Evolutionary conservation across 2,329 filamentous ascomycete genomes (phyloP).

Genomic region (Orbilia blumenaviensis): DNA sequence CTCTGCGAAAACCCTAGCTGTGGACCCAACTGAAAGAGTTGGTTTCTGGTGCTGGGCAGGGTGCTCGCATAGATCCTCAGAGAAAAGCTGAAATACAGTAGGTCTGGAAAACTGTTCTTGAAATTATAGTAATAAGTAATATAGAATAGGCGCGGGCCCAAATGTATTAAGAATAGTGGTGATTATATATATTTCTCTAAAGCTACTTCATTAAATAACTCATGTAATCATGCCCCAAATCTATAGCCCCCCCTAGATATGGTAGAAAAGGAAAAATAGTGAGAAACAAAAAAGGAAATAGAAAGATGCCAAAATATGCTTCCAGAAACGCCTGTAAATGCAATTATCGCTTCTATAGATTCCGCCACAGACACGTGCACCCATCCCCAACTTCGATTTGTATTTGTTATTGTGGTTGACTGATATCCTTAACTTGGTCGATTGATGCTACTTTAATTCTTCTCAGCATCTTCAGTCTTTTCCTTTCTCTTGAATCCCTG

Average conservation of each 20-base stretch:
- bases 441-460: not conserved
- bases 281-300: not conserved
- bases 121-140: too few species aligned
- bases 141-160: too few species aligned
- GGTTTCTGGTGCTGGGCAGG: too few species aligned
- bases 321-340: constrained; percentile 24
- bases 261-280: not conserved
- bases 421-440: too few species aligned
- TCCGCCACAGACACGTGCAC: not conserved
- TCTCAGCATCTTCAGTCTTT: constrained; percentile 51
- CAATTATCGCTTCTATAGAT: not conserved
- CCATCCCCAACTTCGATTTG: not conserved
- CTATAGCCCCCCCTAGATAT: not conserved
- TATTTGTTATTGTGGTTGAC: too few species aligned
- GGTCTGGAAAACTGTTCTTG: too few species aligned
- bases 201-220: constrained; percentile 18
- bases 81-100: too few species aligned
- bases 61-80: too few species aligned
- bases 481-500: constrained; percentile 64
- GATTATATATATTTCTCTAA: not conserved
- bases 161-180: not conserved
- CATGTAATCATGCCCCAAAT: constrained; percentile 6
- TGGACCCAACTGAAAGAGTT: too few species aligned
- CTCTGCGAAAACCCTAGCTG: too few species aligned
- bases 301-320: not conserved